Base-by-base conservation (phyloP, 345 rosid genomes). In the sweet orange (Citrus sinensis) region DNA sequence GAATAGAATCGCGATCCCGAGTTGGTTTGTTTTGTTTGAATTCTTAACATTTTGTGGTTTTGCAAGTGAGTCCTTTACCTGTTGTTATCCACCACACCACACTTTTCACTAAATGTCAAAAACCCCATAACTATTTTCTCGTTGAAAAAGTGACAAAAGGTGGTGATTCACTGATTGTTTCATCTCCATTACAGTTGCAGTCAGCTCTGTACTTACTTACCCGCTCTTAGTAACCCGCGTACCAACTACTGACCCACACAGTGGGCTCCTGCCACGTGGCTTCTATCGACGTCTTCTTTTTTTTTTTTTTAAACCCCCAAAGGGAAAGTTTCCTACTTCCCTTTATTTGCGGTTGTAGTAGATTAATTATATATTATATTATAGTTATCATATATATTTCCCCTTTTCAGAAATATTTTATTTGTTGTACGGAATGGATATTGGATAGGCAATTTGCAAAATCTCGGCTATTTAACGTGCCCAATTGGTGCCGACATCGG, bases 1-100 rank as follows among this genome's bases (percentile, higher is more conserved):
- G n/a, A 70, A 25, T 71, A 25, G 73, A 58, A 67, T 34, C 68
- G 32, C 24, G 69, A 29, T 20, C 64, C 27, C 27, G 25, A 77
- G 24, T 49, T 65, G 77, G 75, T 40, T 40, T 37, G 77, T 35
- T 79, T 65, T 77, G 86, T 79, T 79, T 74, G 83, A 83, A 80
- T 67, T 80, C 35, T 25, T 11, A 32, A 61, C 56, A 63, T 29
- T 51, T 66, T 65, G 55, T 70, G 34, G 82, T 70, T 84, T 67
- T 17, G 74, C 67, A 59, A 9, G 82, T 86, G 89, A 88, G 83
- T 76, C 87, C 86, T 79, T 49, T 6, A 77, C 67, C 73, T 58
- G 80, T 60, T 62, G 80, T 60, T 86, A 80, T 79, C 84, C 79
- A 83, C 86, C 89, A 81, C 90, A 81, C n/a, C 51, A 46, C 51